Evolutionary conservation across 1,139 yeast genomes (phyloP).

Genomic region (Kurtzmaniella natalensis): DNA sequence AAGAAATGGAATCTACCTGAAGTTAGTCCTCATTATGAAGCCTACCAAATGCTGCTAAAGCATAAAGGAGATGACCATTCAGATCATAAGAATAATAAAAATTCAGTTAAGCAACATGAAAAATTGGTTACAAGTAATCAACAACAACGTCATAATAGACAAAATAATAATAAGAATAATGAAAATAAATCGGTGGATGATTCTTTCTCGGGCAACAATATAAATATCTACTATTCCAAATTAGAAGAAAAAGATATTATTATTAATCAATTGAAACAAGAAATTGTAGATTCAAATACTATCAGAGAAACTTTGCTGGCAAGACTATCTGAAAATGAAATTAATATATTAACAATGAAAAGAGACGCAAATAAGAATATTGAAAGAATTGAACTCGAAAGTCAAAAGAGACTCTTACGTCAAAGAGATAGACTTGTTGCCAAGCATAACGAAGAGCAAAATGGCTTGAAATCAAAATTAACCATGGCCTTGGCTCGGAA

Average conservation of each 20-base stretch:
- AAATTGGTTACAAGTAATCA: too few species aligned
- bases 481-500: too few species aligned
- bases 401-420: not conserved
- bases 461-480: not conserved
- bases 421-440: not conserved
- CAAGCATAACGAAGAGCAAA: not conserved
- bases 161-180: too few species aligned
- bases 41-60: too few species aligned
- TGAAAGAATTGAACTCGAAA: conserved; percentile 1
- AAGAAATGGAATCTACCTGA: conserved; percentile 3
- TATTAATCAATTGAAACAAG: not conserved
- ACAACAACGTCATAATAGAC: too few species aligned
- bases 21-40: too few species aligned
- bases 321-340: not conserved
- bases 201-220: too few species aligned
- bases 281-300: not conserved
- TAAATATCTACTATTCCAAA: not conserved
- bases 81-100: too few species aligned
- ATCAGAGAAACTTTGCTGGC: not conserved
- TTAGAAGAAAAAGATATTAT: conserved; percentile 1
- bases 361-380: not conserved
- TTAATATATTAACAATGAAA: not conserved
- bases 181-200: too few species aligned
- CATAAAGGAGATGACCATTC: too few species aligned
- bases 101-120: too few species aligned